Base-by-base conservation (phyloP, 192 early-diverging fungal species). In the Diversispora epigaea region DNA sequence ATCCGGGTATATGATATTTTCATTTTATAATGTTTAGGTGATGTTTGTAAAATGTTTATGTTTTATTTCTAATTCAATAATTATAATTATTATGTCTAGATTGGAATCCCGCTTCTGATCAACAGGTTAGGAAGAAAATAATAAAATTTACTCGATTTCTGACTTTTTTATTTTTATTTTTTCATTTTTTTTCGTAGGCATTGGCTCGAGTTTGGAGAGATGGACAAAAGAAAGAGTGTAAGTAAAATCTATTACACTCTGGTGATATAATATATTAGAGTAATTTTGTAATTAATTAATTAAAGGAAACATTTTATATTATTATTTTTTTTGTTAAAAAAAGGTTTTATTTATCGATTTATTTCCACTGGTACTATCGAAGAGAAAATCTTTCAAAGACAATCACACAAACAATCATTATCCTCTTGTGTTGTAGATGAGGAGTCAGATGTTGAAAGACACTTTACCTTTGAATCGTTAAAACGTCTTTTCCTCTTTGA, bases 311-410 rank as follows among this genome's bases (percentile, higher is more conserved):
- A 3, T 5, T 50, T 50, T 12, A 4, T 12, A 50, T 50, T 14
- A 12, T 12, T 2, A 12, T 50, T 50, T 14, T 25, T 39, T 43
- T 67, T 47, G n/a, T 22, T 25, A 43, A 68, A 64, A 15, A 84
- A 85, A 66, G 97, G 97, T 78, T 99, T 89, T 73, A 94, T 99
- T n/a, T 99, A 99, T 81, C 90, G 97, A 9, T 94, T 99, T 63
- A 96, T 97, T 69, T 92, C 91, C 0, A 96, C 97, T n/a, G 98
- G 98, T 4, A 94, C 96, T 0, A 96, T 99, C 19, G 98, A 99
- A 79, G 98, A 99, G 74, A 99, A 99, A 80, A 97, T 99, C 45
- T 99, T 99, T 79, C 98, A 99, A 80, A 83, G 98, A 71, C 93
- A 92, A 80, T 89, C 88, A 3, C 90, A 90, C 76, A 94, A 94